Evolutionary conservation across 2,329 filamentous ascomycete genomes (phyloP), one percentile per base, ranked within the genome.

Genomic region (Diaporthe sp.): DNA sequence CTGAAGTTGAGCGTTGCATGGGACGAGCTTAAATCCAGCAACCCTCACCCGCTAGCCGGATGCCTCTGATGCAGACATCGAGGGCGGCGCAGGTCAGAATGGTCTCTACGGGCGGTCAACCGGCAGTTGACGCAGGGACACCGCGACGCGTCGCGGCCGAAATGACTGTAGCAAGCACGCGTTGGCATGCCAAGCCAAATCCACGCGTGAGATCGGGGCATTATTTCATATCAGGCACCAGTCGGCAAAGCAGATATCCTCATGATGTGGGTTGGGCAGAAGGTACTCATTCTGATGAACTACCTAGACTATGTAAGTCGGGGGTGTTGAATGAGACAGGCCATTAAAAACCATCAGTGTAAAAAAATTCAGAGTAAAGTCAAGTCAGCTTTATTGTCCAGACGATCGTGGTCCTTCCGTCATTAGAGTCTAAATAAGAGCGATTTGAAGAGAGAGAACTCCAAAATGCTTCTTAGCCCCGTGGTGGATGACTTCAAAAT

Each of bases 361-460:
- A 70, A 67, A 76, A 74, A 74, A 49, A n/a, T 15, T 25, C 69
- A 74, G 75, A 51, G 69, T 86, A 85, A 77, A 85, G 87, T 86
- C 85, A 77, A 85, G 87, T 89, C 88, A 87, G 86, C 85, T 86
- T 85, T 82, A 81, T 82, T 89, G 86, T 89, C 87, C 87, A 89
- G 86, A 88, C 87, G 86, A 86, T 85, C 85, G 86, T 85, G 78
- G 73, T 65, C 61, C 77, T 76, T 75, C 75, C 76, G 77, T 86
- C 85, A 88, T 87, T 85, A 87, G 86, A 89, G 86, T 89, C 88
- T 89, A 89, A 87, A 82, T 86, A 86, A 87, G 85, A 87, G 86
- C 83, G 82, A 82, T 84, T 81, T 83, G 82, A 70, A 81, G 79
- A 83, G 82, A 81, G 79, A 76, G 84, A 85, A 84, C 84, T 86